Conservation (phyloP, 176 grass and related monocot species). For the Alloteropsis semialata region DNA sequence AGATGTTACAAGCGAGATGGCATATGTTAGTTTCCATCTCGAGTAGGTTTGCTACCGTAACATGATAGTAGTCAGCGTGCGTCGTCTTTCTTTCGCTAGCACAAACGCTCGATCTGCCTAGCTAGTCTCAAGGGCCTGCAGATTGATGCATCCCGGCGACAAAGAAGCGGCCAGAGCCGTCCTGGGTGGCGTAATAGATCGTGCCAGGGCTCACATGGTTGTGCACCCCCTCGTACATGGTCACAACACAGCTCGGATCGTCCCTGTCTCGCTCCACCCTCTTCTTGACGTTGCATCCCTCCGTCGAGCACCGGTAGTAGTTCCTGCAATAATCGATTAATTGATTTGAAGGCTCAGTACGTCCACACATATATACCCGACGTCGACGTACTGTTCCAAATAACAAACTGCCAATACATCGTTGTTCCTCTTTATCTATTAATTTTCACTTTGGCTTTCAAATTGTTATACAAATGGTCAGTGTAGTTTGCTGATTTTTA, state of each 20-base stretch:
- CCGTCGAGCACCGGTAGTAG: constrained; percentile 90
- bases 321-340: constrained; percentile 39
- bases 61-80: neutral
- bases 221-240: constrained; percentile 84
- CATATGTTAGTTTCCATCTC: too few relatives aligned
- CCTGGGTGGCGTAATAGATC: constrained; percentile 70
- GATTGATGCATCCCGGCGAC: constrained; percentile 53
- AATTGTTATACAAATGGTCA: neutral
- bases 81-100: neutral
- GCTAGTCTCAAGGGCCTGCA: too few relatives aligned
- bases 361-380: neutral
- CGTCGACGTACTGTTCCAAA: neutral
- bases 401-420: neutral
- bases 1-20: too few relatives aligned
- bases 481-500: neutral
- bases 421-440: neutral
- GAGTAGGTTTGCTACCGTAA: too few relatives aligned
- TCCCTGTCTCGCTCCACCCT: constrained; percentile 81
- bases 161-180: constrained; percentile 73
- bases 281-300: constrained; percentile 94
- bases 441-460: neutral
- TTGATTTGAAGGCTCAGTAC: neutral
- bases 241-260: constrained; percentile 72
- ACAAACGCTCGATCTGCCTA: too few relatives aligned
- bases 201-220: constrained; percentile 66